Percentiles rank a stretch among this genome's conserved stretches.
These are phyloP conservation scores for Penicillium riverlandense DNA, from an alignment of 495 filamentous ascomycete species.

Conservation along the genomic window DNA sequence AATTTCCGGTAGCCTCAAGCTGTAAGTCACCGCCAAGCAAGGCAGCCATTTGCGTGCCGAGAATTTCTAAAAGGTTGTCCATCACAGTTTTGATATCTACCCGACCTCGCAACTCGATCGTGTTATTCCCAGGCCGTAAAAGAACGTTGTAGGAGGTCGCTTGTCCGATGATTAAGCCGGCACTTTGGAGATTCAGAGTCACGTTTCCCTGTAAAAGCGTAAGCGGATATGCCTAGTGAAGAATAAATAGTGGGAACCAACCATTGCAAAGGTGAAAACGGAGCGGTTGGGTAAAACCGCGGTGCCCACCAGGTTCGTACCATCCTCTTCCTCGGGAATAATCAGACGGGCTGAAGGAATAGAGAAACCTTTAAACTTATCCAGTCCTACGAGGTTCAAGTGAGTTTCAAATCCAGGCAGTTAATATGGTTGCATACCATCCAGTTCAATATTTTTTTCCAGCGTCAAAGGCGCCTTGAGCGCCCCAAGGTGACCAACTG, in stretches of 20 bases:
- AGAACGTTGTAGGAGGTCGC: slow-evolving; percentile 31
- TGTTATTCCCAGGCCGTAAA: slow-evolving; percentile 40
- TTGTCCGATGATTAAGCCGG: slow-evolving; percentile 30
- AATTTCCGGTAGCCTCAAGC: slow-evolving; percentile 33
- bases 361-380: slow-evolving; percentile 34
- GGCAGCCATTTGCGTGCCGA: slow-evolving; percentile 21
- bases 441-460: slow-evolving; percentile 31
- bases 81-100: slow-evolving; percentile 16
- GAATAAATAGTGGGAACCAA: slow-evolving; percentile 1
- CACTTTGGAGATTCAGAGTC: slow-evolving; percentile 33
- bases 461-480: slow-evolving; percentile 26
- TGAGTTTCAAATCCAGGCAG: neutral
- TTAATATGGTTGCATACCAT: slow-evolving; percentile 6
- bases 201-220: slow-evolving; percentile 27
- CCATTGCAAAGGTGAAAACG: slow-evolving; percentile 36
- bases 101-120: slow-evolving; percentile 25
- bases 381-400: slow-evolving; percentile 19
- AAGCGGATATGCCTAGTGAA: neutral
- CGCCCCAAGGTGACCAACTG: slow-evolving; percentile 27
- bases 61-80: slow-evolving; percentile 27
- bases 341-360: slow-evolving; percentile 34
- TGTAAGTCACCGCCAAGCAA: slow-evolving; percentile 29
- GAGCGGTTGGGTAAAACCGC: slow-evolving; percentile 40
- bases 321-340: slow-evolving; percentile 28
- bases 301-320: slow-evolving; percentile 20